phyloP scores from a whole-genome alignment of 495 filamentous ascomycete genomes.

The Annulohypoxylon stygium region DNA sequence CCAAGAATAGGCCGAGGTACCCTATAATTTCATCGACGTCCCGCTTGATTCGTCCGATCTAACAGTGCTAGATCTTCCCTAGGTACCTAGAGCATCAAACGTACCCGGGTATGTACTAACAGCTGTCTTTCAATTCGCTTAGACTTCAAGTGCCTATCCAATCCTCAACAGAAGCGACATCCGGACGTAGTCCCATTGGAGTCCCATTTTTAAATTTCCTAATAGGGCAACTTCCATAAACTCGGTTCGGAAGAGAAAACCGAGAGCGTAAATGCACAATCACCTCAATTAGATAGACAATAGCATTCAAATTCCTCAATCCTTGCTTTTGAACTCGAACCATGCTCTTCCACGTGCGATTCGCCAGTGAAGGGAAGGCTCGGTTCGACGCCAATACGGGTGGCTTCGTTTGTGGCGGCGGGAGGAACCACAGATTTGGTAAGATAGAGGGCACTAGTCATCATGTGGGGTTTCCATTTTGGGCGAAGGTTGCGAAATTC shows the following conservation, averaged over 20 bases:
- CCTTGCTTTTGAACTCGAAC: neutral
- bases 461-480: constrained; percentile 23
- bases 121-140: constrained; percentile 3
- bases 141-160: neutral
- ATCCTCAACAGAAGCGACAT: neutral
- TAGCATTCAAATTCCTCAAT: no score
- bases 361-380: constrained; percentile 21
- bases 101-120: neutral
- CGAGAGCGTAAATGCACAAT: no score
- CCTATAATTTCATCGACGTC: constrained; percentile 23
- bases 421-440: constrained; percentile 12
- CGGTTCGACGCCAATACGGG: constrained; percentile 22
- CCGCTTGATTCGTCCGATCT: constrained; percentile 35
- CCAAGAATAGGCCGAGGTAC: neutral
- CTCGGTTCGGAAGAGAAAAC: neutral
- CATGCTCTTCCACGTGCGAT: constrained; percentile 18
- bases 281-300: no score
- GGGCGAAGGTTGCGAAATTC: constrained; percentile 41
- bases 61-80: constrained; percentile 8
- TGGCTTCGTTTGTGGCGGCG: constrained; percentile 28
- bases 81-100: neutral
- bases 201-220: constrained; percentile 24
- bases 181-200: neutral
- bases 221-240: constrained; percentile 17
- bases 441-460: constrained; percentile 12